A percentile compares a stretch with the other conserved stretches of the same genome.
Conservation (phyloP, 2,329 filamentous ascomycete species). For the Botrytis sinoallii region DNA sequence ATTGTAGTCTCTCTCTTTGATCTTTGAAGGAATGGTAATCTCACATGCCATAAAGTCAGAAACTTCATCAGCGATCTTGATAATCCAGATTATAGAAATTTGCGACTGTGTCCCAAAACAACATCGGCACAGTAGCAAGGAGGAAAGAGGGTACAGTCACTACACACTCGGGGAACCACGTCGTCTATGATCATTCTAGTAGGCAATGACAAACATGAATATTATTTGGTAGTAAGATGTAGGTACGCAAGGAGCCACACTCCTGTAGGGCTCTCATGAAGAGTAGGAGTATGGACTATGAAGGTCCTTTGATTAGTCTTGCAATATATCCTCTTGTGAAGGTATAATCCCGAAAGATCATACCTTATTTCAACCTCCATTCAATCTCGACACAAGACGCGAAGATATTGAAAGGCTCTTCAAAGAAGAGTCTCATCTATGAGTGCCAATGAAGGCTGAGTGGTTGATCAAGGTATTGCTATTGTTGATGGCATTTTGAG, state of each 20-base stretch:
- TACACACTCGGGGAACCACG: no score
- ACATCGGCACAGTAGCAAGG: not conserved
- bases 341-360: conserved; percentile 36
- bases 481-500: not conserved
- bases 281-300: conserved; percentile 54
- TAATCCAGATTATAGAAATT: no score
- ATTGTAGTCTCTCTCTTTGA: not conserved
- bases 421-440: conserved; percentile 44
- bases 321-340: conserved; percentile 43
- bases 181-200: not conserved
- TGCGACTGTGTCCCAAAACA: not conserved
- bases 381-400: conserved; percentile 46
- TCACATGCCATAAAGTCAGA: not conserved
- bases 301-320: conserved; percentile 48
- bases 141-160: not conserved
- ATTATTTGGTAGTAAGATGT: conserved; percentile 37
- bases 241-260: conserved; percentile 53
- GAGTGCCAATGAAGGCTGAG: conserved; percentile 42
- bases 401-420: conserved; percentile 43
- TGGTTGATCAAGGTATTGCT: conserved; percentile 43
- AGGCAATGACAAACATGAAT: not conserved
- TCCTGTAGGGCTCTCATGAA: conserved; percentile 43
- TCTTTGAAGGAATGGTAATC: not conserved
- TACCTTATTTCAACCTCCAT: conserved; percentile 42
- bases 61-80: not conserved